These are phyloP conservation scores for Durio zibethinus DNA, from an alignment of 345 rosid species.

Conservation along the genomic window DNA sequence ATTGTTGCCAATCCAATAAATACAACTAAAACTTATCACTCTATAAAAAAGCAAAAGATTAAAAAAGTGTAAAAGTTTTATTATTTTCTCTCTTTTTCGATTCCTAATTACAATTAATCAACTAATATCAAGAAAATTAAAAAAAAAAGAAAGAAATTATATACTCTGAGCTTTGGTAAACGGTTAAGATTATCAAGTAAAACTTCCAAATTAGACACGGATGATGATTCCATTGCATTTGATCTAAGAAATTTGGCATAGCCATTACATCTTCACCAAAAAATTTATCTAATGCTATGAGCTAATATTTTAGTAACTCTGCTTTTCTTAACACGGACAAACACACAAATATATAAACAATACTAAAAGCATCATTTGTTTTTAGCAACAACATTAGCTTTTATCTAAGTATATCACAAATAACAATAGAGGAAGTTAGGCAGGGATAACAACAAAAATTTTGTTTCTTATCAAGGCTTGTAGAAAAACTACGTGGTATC, in stretches of 20 bases:
- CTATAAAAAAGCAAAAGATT: too few species aligned
- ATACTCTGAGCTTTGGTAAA: too few species aligned
- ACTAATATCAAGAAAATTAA: too few species aligned
- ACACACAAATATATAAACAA: background rate
- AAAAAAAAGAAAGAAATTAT: too few species aligned
- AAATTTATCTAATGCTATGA: background rate
- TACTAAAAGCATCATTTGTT: background rate
- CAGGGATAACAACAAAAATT: background rate
- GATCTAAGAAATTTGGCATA: slow-evolving; percentile 46
- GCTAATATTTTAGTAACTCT: background rate
- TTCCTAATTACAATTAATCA: too few species aligned
- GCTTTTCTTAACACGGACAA: background rate
- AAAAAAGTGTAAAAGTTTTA: too few species aligned
- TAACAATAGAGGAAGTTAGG: background rate
- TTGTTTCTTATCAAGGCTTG: slow-evolving; percentile 87
- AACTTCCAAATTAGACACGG: slow-evolving; percentile 43
- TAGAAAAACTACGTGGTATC: slow-evolving; percentile 87
- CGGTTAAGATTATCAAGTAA: slow-evolving; percentile 52
- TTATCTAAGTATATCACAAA: background rate
- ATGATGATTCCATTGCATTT: too few species aligned
- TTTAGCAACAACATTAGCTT: background rate
- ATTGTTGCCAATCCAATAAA: too few species aligned
- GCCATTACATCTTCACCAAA: slow-evolving; percentile 47
- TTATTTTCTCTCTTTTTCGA: too few species aligned
- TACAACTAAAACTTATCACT: too few species aligned